Conservation (phyloP, 345 rosid genomes). For the Brassica nigra region DNA sequence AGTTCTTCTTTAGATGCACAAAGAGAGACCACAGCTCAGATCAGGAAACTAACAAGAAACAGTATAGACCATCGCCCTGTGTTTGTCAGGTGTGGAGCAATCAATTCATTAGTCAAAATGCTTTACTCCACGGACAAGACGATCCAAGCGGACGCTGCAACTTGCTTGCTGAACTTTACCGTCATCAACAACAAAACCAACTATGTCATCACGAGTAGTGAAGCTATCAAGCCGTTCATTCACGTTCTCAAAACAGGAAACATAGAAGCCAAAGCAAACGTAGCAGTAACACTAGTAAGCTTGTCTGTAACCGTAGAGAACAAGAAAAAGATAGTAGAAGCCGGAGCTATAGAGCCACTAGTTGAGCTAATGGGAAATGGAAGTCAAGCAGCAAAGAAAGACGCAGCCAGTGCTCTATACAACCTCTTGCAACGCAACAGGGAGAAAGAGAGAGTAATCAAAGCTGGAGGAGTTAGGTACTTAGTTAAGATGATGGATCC, state of each 20-base stretch:
- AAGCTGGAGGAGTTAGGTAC: constrained; percentile 85
- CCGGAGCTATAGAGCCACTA: constrained; percentile 85
- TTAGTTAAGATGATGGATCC: constrained; percentile 95
- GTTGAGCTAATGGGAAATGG: constrained; percentile 83
- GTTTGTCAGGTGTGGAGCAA: constrained; percentile 76
- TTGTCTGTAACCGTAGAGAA: constrained; percentile 82
- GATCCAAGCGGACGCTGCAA: constrained; percentile 81
- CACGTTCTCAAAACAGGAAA: constrained; percentile 80
- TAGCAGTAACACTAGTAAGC: constrained; percentile 89
- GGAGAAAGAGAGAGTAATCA: constrained; percentile 84
- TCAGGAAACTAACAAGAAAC: constrained; percentile 78
- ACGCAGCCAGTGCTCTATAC: constrained; percentile 89
- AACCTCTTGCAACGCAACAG: constrained; percentile 69
- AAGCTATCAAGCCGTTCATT: constrained; percentile 76
- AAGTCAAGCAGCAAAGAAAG: constrained; percentile 84
- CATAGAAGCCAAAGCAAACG: constrained; percentile 81
- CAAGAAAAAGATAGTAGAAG: constrained; percentile 75
- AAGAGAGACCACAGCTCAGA: constrained; percentile 57
- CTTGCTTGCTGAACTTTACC: constrained; percentile 88
- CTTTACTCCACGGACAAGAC: constrained; percentile 58
- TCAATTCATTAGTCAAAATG: constrained; percentile 57
- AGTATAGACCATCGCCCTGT: constrained; percentile 77
- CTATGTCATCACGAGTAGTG: constrained; percentile 61
- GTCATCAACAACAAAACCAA: constrained; percentile 69
- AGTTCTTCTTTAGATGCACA: constrained; percentile 60